Evolutionary conservation across 108 stramenopile genomes (phyloP), one percentile per base, ranked within the genome.

Genomic region (Fragilaria crotonensis): DNA sequence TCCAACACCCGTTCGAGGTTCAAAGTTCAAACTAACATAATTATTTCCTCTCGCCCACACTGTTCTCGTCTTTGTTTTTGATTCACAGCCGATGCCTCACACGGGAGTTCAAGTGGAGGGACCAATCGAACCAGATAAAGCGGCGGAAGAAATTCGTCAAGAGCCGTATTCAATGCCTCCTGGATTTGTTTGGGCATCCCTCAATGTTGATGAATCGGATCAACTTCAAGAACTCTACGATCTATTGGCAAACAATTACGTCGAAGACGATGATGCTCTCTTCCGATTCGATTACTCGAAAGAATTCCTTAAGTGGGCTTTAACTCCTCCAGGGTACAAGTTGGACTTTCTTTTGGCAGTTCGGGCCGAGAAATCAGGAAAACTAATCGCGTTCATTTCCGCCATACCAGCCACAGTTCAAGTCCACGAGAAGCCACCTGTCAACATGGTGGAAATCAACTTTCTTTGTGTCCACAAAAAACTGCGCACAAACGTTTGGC

Each of bases 401-500:
- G 97, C 79, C 20, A 77, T 99, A 33, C 99, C 99, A 0, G 95
- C 94, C 20, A 77, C 65, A 52, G 71, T 89, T 14, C 58, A 69
- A 33, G 88, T 87, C 23, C 67, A 63, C 32, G 49, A 63, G 1
- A 71, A 68, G 20, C 33, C 46, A 55, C 71, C 68, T 19, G 80
- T 78, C 30, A 41, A 59, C 14, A 79, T 81, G 73, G 96, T 94
- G 33, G 99, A 99, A 72, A 96, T 99, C 54, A 99, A 99, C 75
- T 99, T 97, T 74, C 67, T 98, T 28, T 99, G 99, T 69, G 96
- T 99, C n/a, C 97, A 97, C 83, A 96, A 97, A 78, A 96, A 96
- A 59, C 68, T 99, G 0, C 76, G 98, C 0, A 67, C 82, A 99
- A 99, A 79, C 91, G 98, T 14, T 60, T 99, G 53, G 99, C 99